Evolutionary conservation across 1,284 basidiomycete genomes (phyloP), one percentile per base, ranked within the genome.

Genomic region (Ganoderma sinense): DNA sequence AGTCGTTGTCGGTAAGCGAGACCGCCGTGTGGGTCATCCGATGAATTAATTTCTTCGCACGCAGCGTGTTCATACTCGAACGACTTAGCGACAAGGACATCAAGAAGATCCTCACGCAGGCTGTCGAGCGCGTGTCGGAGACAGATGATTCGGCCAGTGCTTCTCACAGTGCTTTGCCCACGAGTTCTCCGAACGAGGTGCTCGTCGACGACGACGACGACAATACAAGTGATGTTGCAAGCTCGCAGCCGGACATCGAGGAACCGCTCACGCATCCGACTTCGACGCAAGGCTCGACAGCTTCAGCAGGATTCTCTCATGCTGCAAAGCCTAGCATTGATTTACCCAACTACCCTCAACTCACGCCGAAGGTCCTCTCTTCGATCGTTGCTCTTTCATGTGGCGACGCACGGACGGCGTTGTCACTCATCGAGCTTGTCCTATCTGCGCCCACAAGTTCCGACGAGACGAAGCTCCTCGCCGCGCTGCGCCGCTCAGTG

Each of bases 1-100:
- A 94, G 93, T 75, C 89, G 95, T 59, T 95, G 94, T 80, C 88
- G 94, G 93, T 91, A 72, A 76, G 88, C 82, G 26, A 13, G 18
- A 40, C 20, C 13, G 11, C 4, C 23, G 13, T 40, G n/a, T 40
- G 8, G 3, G 14, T 41, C 59, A 23, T 23, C 39, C 13, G 14
- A 26, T 40, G 23, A 40, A 41, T 16, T 41, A 26, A 41, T 5
- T 16, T 6, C 59, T 29, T 61, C 33, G 18, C 16, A 53, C 61
- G 6, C 72, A 92, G 90, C 6, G 89, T 92, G 0, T 89, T 93
- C 74, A 87, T 88, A 0, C 80, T 94, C 53, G 85, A 92, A 61
- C 86, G 86, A 43, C 85, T 94, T 11, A 84, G 86, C 5, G 87
- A 91, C 66, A 82, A 87, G 2, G 87, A 93, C 53, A 85, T 92